Evolutionary conservation across 2,329 filamentous ascomycete species (phyloP), one percentile per base, ranked within the genome.

Genomic region (Stenocarpella maydis): DNA sequence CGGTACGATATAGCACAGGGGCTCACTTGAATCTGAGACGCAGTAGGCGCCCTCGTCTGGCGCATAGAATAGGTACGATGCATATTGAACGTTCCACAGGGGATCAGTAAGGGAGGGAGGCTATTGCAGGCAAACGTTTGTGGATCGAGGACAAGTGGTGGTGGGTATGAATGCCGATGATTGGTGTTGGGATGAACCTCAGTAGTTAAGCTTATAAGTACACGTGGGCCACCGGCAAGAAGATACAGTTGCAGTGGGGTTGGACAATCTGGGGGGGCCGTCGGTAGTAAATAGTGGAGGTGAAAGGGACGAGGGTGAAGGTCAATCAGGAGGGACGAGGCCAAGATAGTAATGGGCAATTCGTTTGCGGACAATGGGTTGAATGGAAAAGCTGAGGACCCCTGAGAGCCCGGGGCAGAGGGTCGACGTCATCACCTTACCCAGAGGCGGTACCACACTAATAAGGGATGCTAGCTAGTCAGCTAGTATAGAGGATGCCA

Each of bases 21-120:
- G 70, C 81, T 72, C 77, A 89, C 87, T 80, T 89, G 87, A 54
- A 90, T 84, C 78, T 89, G 87, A 78, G 94, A 97, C 78, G 96
- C 96, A 74, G 96, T 99, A 60, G 96, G 96, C 82, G 94, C 94
- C 87, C 96, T 91, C 82, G 93, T 92, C 84, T 97, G 92, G 91
- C 96, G 95, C 96, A 98, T 97, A 77, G 94, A 97, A 82, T 98
- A 99, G 74, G 96, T 98, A 82, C 95, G 94, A 89, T 99, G 96
- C 95, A 99, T 99, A 69, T 72, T 83, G 82, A 70, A 54, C 45
- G 60, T 28, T 31, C 34, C 49, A 19, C 8, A 15, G 39, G 41
- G 45, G 41, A 54, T 39, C 39, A 47, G 55, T 8, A 9, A 52
- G 28, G 49, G 45, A 43, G 24, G 24, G 24, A 21, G 21, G 52